phyloP scores from a whole-genome alignment of 2,329 filamentous ascomycete genomes.

The Neofusicoccum laricinum region DNA sequence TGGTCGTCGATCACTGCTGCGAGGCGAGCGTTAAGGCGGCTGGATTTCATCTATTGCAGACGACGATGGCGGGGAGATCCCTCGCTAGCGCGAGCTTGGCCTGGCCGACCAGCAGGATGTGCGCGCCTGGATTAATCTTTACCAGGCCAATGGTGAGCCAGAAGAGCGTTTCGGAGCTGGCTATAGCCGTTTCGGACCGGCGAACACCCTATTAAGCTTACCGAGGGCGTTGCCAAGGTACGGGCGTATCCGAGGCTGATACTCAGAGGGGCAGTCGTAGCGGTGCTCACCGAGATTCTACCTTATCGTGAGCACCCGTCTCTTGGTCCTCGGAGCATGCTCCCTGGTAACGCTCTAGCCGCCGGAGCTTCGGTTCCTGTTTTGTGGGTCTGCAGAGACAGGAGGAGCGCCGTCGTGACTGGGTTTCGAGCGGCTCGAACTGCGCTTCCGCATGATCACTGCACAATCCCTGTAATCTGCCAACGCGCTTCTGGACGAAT shows the following conservation, averaged over 20 bases:
- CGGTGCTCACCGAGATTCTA: neutral
- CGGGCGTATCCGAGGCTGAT: slow-evolving; percentile 8
- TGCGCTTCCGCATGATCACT: neutral
- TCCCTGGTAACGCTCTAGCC: neutral
- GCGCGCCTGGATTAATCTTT: neutral
- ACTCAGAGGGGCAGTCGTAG: neutral
- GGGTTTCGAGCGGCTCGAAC: neutral
- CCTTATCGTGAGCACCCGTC: neutral
- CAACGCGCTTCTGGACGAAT: neutral
- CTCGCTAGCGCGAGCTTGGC: neutral
- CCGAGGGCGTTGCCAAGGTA: neutral
- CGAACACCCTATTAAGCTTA: neutral
- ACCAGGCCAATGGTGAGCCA: neutral
- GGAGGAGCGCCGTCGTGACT: no score
- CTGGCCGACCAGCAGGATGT: neutral
- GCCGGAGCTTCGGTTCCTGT: neutral
- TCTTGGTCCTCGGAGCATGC: neutral
- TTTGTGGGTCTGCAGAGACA: neutral
- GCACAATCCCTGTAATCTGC: neutral
- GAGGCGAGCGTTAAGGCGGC: neutral
- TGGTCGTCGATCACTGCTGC: neutral
- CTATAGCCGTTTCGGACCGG: neutral
- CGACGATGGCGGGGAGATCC: neutral
- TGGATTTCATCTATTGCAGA: slow-evolving; percentile 1
- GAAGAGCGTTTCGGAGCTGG: neutral